Conservation (phyloP, 2,329 filamentous ascomycete genomes). For the Arthrobotrys megalospora region DNA sequence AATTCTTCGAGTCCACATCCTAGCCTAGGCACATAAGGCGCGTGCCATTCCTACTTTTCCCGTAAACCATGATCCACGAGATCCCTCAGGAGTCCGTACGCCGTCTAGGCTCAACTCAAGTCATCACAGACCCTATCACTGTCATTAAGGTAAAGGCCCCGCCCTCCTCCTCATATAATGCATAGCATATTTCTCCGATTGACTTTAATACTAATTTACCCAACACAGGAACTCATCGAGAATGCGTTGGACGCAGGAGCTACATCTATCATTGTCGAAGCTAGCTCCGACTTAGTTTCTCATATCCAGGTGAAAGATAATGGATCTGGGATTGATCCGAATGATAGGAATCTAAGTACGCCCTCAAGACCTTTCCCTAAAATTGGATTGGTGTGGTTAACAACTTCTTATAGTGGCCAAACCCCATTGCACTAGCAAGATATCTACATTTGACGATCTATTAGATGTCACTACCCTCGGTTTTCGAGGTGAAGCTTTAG, state of each 20-base stretch:
- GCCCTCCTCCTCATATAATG: constrained; percentile 65
- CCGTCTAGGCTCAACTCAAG: constrained; percentile 63
- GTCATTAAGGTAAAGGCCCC: constrained; percentile 61
- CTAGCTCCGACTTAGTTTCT: constrained; percentile 74
- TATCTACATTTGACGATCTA: constrained; percentile 73
- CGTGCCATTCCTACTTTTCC: neutral
- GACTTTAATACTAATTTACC: constrained; percentile 3
- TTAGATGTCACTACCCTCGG: constrained; percentile 74
- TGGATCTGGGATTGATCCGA: constrained; percentile 74
- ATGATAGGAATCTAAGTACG: constrained; percentile 70
- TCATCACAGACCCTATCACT: constrained; percentile 63
- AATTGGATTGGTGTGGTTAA: neutral
- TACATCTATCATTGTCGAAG: constrained; percentile 73
- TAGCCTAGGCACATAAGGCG: neutral
- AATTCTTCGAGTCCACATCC: neutral
- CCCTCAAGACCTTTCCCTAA: neutral
- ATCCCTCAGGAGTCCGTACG: constrained; percentile 61
- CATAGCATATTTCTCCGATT: constrained; percentile 68
- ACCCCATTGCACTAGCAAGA: constrained; percentile 77
- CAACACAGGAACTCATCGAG: constrained; percentile 73
- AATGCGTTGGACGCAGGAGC: constrained; percentile 78
- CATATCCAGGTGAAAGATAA: constrained; percentile 77
- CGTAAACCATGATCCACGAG: constrained; percentile 45
- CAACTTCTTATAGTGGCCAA: constrained; percentile 69
- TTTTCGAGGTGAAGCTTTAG: constrained; percentile 77